Percentiles rank a stretch among this genome's conserved stretches.
phyloP scores from a whole-genome alignment of 169 alveolate species.

The Eimeria mitis region DNA sequence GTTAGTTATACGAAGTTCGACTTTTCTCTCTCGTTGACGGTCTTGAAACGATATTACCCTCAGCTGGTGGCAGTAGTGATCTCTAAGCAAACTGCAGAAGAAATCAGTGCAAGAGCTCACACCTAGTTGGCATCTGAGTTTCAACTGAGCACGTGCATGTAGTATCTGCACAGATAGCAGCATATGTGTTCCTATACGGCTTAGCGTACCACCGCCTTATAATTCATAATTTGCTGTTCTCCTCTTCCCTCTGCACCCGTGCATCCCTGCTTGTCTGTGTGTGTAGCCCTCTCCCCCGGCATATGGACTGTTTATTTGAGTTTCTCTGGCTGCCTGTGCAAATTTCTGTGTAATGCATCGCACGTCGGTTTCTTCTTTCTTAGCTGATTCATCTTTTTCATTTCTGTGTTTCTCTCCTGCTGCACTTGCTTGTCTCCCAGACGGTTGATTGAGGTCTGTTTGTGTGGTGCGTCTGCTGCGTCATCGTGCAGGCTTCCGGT shows the following conservation, averaged over 20 bases:
- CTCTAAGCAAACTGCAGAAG: neutral
- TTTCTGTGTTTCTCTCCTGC: neutral
- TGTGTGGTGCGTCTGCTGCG: neutral
- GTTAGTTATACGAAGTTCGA: neutral
- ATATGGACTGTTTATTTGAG: neutral
- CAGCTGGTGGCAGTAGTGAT: neutral
- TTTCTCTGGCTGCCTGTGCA: neutral
- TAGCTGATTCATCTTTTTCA: neutral
- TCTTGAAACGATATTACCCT: neutral
- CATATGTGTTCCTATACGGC: neutral
- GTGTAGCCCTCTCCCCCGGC: neutral
- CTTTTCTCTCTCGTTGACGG: neutral
- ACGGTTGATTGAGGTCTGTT: neutral
- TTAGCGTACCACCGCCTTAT: neutral
- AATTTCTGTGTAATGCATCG: neutral
- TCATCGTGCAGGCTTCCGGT: slow-evolving; percentile 35
- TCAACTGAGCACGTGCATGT: neutral
- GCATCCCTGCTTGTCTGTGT: neutral
- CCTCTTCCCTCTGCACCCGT: neutral
- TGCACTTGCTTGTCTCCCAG: no score
- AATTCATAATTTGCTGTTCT: neutral
- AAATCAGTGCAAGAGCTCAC: neutral
- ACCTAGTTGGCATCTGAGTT: neutral
- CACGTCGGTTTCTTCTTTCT: no score
- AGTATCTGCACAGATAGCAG: neutral